Base-by-base conservation (phyloP, 2,329 filamentous ascomycete species). In the Claviceps quebecensis region DNA sequence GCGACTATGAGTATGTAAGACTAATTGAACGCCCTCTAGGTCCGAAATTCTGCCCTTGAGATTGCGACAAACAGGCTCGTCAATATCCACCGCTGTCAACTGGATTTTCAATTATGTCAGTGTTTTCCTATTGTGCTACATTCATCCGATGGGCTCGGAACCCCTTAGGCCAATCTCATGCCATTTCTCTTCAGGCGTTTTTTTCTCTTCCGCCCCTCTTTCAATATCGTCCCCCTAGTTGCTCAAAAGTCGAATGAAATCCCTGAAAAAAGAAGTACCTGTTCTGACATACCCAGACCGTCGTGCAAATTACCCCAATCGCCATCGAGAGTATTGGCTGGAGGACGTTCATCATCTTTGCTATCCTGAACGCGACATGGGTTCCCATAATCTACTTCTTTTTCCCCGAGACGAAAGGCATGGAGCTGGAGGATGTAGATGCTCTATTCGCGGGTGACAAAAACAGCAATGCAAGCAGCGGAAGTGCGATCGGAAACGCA, bases 371-470 rank as follows among this genome's bases (percentile, higher is more conserved):
- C 37, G 57, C 59, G 1, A 47, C 53, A 1, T 64, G 58, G 48
- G 57, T 64, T 1, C 61, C 61, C 1, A 55, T 63, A 6, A 60
- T 64, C 11, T 63, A 60, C 38, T 51, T 63, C 1, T 63, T 63
- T 51, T 63, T 62, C 38, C 60, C 61, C 0, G 61, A 64, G 36
- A 64, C 62, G 3, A 63, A 62, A 38, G 60, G 60, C 0, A 53
- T 69, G 53, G 56, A 71, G 68, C 56, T 76, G 65, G 51, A 78
- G 65, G 55, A 66, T 61, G 58, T 69, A 69, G 52, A 70, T 59
- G 3, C 62, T 61, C 55, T 68, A 9, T 56, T 57, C 46, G 52
- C 49, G 7, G 44, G 19, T 5, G 53, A 56, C 0, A 44, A 51
- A 16, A 40, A 40, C n/a, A 34, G 29, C 29, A 34, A 34, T 34